phyloP scores from a whole-genome alignment of 2,329 filamentous ascomycete genomes.

The Ambrosiella cleistominuta region DNA sequence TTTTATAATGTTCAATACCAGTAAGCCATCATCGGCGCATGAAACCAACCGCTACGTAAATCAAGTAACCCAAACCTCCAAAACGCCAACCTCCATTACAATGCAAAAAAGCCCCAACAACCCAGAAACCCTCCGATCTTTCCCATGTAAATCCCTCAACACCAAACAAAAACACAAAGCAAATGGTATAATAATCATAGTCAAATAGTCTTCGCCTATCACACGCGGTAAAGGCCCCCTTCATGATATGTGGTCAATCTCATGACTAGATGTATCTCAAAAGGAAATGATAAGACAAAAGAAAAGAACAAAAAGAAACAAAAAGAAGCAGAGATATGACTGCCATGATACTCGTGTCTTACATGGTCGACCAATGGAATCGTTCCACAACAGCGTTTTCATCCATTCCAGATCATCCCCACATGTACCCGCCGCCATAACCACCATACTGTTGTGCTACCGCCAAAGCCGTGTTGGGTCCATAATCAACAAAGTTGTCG shows the following conservation, averaged over 20 bases:
- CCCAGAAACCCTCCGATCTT: background rate
- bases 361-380: no score
- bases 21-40: no score
- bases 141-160: background rate
- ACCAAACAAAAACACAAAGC: background rate
- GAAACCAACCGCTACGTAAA: no score
- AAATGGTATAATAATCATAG: constrained; percentile 3
- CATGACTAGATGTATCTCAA: no score
- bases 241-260: no score
- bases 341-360: no score
- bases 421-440: background rate
- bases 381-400: background rate
- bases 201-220: background rate
- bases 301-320: no score
- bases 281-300: no score
- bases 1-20: no score
- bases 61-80: background rate
- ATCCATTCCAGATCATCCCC: background rate
- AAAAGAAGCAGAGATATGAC: no score
- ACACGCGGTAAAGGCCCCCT: no score
- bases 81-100: background rate
- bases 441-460: background rate
- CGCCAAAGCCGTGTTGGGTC: background rate
- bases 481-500: background rate
- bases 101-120: background rate